A percentile compares a stretch with the other conserved stretches of the same genome.
These are phyloP conservation scores for Chrysanthemum makinoi DNA, from an alignment of 129 eudicot species.

Conservation along the genomic window DNA sequence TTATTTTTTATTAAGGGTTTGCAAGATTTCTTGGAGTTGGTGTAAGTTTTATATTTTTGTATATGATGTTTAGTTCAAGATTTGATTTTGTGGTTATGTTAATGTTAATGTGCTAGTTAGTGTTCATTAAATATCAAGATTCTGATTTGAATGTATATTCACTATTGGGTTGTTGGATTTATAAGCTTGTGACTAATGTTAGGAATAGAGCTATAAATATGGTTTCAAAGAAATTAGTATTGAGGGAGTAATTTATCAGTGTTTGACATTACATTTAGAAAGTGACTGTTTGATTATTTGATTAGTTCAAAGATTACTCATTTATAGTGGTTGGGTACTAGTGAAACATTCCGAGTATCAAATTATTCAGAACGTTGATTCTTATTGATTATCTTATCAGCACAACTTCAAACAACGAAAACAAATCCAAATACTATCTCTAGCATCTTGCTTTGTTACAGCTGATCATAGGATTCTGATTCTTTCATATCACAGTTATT, in stretches of 20 bases:
- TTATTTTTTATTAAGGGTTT: slow-evolving; percentile 17
- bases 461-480: too few relatives aligned
- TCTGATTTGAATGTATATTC: not conserved
- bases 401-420: not conserved
- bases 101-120: slow-evolving; percentile 15
- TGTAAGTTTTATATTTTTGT: slow-evolving; percentile 21
- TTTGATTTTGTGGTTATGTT: slow-evolving; percentile 22
- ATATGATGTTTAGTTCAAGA: slow-evolving; percentile 13
- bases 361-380: too few relatives aligned
- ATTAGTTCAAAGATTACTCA: too few relatives aligned
- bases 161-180: not conserved
- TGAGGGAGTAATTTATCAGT: too few relatives aligned
- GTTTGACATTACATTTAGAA: too few relatives aligned
- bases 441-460: too few relatives aligned
- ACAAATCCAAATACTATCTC: too few relatives aligned
- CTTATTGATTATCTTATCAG: too few relatives aligned
- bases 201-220: slow-evolving; percentile 12
- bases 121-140: slow-evolving; percentile 15
- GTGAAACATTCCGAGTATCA: too few relatives aligned
- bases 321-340: too few relatives aligned
- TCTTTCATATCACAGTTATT: too few relatives aligned
- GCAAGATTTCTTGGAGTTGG: slow-evolving; percentile 21
- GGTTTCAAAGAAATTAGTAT: not conserved
- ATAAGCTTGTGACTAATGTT: not conserved
- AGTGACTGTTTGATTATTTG: not conserved